These are phyloP conservation scores for Deinandra increscens DNA, from an alignment of 129 eudicot genomes.

Conservation along the genomic window DNA sequence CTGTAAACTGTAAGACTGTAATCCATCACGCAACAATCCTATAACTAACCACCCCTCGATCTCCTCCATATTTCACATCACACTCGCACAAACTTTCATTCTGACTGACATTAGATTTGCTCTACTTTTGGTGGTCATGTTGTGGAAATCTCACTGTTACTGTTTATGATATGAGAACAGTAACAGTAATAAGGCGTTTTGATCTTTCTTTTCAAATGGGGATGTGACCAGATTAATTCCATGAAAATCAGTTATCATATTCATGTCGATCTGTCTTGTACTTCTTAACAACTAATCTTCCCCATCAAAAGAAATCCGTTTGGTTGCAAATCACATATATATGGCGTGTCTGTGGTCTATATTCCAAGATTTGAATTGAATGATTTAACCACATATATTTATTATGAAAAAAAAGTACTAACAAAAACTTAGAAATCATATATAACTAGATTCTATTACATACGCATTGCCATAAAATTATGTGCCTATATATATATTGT, in stretches of 20 bases:
- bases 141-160: background rate
- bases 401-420: too few species aligned
- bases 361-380: background rate
- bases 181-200: slow-evolving; percentile 8
- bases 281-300: background rate
- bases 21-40: too few species aligned
- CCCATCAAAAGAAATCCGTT: background rate
- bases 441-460: too few species aligned
- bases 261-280: background rate
- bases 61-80: too few species aligned
- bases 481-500: too few species aligned
- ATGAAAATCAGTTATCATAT: background rate
- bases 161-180: background rate
- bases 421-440: too few species aligned
- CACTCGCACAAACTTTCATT: background rate
- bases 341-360: background rate
- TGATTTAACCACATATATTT: too few species aligned
- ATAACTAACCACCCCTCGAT: too few species aligned
- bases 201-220: slow-evolving; percentile 3
- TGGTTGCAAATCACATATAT: background rate
- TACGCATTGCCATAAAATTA: too few species aligned
- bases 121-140: background rate
- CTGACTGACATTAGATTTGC: background rate
- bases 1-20: too few species aligned
- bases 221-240: background rate